phyloP scores from a whole-genome alignment of 2,329 filamentous ascomycete genomes.

The Beauveria caledonica region DNA sequence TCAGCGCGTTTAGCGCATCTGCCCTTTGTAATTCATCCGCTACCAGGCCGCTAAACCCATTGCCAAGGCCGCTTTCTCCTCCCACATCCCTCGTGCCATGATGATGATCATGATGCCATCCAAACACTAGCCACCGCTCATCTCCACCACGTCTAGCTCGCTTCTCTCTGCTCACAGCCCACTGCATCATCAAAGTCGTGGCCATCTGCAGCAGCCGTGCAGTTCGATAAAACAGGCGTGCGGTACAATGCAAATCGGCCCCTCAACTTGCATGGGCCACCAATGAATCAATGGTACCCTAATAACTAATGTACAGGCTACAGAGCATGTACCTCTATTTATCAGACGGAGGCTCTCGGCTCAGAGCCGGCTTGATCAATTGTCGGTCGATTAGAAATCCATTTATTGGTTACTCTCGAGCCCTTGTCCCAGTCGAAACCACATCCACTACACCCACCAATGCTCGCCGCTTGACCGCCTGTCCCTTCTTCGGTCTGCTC shows the following conservation, averaged over 20 bases:
- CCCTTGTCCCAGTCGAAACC: constrained; percentile 5
- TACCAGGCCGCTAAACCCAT: background rate
- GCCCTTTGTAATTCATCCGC: background rate
- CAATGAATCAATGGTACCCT: no score
- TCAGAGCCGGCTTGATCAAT: background rate
- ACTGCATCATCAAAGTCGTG: background rate
- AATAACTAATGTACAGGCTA: no score
- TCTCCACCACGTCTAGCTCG: background rate
- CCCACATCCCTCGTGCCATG: constrained; percentile 8
- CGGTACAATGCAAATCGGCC: background rate
- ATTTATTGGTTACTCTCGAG: background rate
- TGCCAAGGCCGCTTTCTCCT: background rate
- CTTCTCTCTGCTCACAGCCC: background rate
- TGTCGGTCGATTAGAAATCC: background rate
- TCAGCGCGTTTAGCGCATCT: background rate
- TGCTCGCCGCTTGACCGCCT: constrained; percentile 6
- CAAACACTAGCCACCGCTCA: background rate
- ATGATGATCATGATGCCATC: constrained; percentile 10
- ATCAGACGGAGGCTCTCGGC: background rate
- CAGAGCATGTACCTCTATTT: background rate
- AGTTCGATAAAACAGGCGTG: background rate
- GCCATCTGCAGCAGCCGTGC: background rate
- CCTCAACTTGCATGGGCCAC: background rate
- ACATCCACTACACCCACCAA: constrained; percentile 3
- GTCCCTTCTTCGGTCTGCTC: background rate